A percentile compares a stretch with the other conserved stretches of the same genome.
Conservation (phyloP, 2,329 filamentous ascomycete species). For the Achaetomium macrosporum region DNA sequence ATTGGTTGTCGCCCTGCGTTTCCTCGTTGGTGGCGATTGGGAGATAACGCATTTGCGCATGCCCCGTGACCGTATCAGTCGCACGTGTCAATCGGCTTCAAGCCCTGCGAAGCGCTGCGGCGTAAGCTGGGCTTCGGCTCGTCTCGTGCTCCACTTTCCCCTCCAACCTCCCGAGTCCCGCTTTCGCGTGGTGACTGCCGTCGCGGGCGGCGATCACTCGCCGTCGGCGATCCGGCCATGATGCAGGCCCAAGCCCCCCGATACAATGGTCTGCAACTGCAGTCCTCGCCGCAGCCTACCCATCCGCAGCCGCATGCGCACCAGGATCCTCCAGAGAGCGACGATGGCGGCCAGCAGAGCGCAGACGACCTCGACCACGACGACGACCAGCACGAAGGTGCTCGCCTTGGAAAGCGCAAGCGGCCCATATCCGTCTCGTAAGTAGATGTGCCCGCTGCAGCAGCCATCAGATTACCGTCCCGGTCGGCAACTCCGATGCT, state of each 20-base stretch:
- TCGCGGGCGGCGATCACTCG: slow-evolving; percentile 1
- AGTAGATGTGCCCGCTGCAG: slow-evolving; percentile 25
- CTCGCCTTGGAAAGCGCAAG: slow-evolving; percentile 51
- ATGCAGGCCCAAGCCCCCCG: slow-evolving; percentile 24
- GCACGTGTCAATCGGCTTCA: neutral
- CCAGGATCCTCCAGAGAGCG: slow-evolving; percentile 40
- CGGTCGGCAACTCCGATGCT: slow-evolving; percentile 11
- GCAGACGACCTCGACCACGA: slow-evolving; percentile 39
- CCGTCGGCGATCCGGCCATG: slow-evolving; percentile 19
- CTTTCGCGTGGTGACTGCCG: neutral
- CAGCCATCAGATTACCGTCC: slow-evolving; percentile 16
- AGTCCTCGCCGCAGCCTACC: slow-evolving; percentile 19
- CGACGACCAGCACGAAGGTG: slow-evolving; percentile 37
- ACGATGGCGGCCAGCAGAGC: slow-evolving; percentile 46
- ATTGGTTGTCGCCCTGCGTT: neutral
- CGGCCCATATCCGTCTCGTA: slow-evolving; percentile 57
- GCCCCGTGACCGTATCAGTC: neutral
- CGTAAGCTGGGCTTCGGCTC: neutral
- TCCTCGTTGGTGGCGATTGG: neutral
- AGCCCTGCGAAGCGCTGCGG: neutral
- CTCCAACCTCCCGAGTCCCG: neutral
- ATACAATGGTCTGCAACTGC: slow-evolving; percentile 18
- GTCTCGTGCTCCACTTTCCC: neutral
- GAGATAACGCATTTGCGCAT: neutral
- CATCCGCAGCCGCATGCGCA: slow-evolving; percentile 26